These are phyloP conservation scores for Mycena filopes DNA, from an alignment of 768 basidiomycete species.

Conservation along the genomic window DNA sequence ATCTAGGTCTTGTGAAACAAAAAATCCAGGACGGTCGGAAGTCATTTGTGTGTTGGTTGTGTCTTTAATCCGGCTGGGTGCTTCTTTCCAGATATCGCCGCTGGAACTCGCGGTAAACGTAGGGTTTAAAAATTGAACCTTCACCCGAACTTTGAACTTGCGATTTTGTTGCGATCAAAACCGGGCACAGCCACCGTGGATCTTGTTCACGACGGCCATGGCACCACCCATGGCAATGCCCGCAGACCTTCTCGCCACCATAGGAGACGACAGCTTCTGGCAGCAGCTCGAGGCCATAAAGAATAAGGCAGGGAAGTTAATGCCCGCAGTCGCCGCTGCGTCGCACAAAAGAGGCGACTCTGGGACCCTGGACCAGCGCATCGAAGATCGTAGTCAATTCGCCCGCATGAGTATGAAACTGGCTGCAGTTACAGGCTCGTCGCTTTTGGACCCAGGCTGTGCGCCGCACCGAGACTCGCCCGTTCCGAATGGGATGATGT, in stretches of 20 bases:
- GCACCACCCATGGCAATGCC: no score
- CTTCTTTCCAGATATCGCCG: no score
- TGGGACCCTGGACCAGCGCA: conserved; percentile 18
- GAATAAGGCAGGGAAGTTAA: not conserved
- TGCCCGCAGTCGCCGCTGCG: conserved; percentile 4
- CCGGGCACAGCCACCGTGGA: no score
- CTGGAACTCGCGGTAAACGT: no score
- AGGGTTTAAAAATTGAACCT: no score
- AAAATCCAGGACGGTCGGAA: no score
- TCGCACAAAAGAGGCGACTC: conserved; percentile 1
- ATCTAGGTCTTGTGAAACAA: no score
- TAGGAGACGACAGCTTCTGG: conserved; percentile 7
- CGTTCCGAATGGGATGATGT: conserved; percentile 38
- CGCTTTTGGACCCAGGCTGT: conserved; percentile 5
- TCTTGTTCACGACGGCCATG: no score
- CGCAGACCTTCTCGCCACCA: not conserved
- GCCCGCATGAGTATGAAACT: conserved; percentile 13
- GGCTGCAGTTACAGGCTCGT: not conserved
- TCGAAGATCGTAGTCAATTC: conserved; percentile 6
- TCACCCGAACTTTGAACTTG: no score
- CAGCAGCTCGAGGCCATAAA: not conserved
- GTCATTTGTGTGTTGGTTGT: no score
- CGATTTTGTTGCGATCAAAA: no score
- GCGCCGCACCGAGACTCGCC: conserved; percentile 35
- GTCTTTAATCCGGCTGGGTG: no score